phyloP scores from a whole-genome alignment of 139 green algal species.

The Zygnema cylindricum region DNA sequence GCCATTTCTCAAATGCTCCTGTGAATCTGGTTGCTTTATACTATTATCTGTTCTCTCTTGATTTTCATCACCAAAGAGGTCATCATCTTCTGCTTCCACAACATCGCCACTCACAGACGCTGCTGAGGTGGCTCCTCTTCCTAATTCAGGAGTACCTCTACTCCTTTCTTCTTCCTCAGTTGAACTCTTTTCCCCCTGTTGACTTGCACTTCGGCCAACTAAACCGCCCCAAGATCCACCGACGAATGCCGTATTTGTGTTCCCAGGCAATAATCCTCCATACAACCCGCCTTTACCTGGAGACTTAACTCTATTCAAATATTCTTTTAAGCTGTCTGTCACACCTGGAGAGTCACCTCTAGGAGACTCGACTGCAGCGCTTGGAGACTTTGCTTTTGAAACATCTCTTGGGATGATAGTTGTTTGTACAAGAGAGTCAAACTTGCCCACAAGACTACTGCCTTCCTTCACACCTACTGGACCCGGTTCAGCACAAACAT shows the following conservation, averaged over 20 bases:
- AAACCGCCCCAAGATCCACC: constrained; percentile 1
- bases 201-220: background rate
- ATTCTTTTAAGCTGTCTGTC: constrained; percentile 55
- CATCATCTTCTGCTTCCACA: background rate
- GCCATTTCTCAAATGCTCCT: too few relatives aligned
- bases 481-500: constrained; percentile 45
- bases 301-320: constrained; percentile 48
- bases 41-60: background rate
- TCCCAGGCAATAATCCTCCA: constrained; percentile 43
- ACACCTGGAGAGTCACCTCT: constrained; percentile 17
- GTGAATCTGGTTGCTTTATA: constrained; percentile 13
- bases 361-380: background rate
- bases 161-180: background rate
- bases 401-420: constrained; percentile 29
- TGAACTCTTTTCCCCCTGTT: background rate
- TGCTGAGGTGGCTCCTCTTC: background rate
- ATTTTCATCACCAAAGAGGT: background rate
- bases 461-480: constrained; percentile 54
- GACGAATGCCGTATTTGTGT: background rate
- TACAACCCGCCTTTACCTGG: constrained; percentile 39
- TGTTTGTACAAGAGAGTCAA: constrained; percentile 52
- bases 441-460: constrained; percentile 52
- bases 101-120: background rate
- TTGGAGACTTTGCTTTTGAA: background rate
- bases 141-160: background rate